A percentile compares a stretch with the other conserved stretches of the same genome.
These are phyloP conservation scores for Lenwebbia sp. DNA, from an alignment of 345 rosid genomes.

Conservation along the genomic window DNA sequence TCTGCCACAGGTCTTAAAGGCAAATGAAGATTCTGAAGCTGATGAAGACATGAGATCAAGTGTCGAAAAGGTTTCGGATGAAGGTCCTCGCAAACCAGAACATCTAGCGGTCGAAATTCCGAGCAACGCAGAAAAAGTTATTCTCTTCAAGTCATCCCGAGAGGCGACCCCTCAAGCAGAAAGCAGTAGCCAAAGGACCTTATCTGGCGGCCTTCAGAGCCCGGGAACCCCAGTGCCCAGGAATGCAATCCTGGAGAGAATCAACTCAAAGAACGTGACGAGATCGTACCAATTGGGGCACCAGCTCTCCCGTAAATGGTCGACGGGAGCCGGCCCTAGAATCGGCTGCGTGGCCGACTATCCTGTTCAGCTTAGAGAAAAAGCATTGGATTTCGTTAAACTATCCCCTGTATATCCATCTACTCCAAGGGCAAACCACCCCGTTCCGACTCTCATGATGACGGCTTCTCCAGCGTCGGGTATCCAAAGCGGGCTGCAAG, in stretches of 20 bases:
- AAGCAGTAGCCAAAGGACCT: conserved; percentile 40
- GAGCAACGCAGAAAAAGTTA: conserved; percentile 5
- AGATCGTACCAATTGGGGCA: conserved; percentile 65
- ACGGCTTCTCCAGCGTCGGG: too few species aligned
- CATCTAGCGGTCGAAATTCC: conserved; percentile 1
- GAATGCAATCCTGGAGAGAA: conserved; percentile 46
- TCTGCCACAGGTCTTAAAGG: conserved; percentile 33
- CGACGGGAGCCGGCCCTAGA: conserved; percentile 77
- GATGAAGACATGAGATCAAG: conserved; percentile 17
- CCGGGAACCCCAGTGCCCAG: conserved; percentile 50
- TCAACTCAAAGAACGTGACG: conserved; percentile 56
- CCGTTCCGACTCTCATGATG: not conserved
- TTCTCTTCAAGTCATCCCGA: conserved; percentile 7
- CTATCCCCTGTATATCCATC: conserved; percentile 36
- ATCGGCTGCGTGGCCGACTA: conserved; percentile 84
- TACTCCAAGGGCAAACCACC: not conserved
- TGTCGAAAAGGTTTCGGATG: not conserved
- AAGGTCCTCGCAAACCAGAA: not conserved
- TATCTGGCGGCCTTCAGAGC: conserved; percentile 69
- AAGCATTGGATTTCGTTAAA: conserved; percentile 64
- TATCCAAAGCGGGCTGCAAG: too few species aligned
- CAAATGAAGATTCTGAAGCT: conserved; percentile 43
- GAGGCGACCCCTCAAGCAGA: conserved; percentile 3
- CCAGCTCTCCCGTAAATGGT: conserved; percentile 73
- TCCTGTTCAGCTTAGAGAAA: conserved; percentile 49